These are phyloP conservation scores for Pharnaceum exiguum DNA, from an alignment of 148 eudicot species.

Conservation along the genomic window DNA sequence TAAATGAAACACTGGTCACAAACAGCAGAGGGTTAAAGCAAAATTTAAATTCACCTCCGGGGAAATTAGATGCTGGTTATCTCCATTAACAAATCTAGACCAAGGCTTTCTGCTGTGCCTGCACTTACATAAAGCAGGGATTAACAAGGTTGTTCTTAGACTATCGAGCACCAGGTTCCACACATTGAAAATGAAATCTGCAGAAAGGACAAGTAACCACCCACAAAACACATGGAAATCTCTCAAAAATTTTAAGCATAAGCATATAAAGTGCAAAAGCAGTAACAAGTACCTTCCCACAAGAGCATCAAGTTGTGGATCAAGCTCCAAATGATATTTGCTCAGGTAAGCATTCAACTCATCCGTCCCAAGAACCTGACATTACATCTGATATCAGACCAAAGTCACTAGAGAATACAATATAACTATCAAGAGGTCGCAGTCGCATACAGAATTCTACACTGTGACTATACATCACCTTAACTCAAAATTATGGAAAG, in stretches of 20 bases:
- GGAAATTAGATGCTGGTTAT: constrained; percentile 92
- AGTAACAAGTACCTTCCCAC: constrained; percentile 58
- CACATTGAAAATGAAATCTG: not conserved
- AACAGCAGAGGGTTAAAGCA: not conserved
- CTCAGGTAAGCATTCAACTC: constrained; percentile 70
- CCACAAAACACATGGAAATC: not conserved
- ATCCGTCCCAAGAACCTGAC: constrained; percentile 83
- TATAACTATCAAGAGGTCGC: not conserved
- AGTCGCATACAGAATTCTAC: too few relatives aligned
- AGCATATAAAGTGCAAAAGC: not conserved
- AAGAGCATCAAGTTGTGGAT: constrained; percentile 78
- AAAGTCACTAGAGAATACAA: not conserved
- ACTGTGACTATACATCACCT: too few relatives aligned
- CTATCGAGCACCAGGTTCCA: not conserved
- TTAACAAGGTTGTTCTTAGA: not conserved
- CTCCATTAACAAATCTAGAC: constrained; percentile 85
- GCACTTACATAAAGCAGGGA: constrained; percentile 9
- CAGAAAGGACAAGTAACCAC: not conserved
- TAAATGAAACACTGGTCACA: not conserved
- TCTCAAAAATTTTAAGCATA: not conserved
- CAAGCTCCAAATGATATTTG: constrained; percentile 68
- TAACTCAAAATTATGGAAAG: not conserved
- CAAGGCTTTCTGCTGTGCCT: constrained; percentile 98
- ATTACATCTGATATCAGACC: constrained; percentile 18
- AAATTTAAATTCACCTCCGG: constrained; percentile 97